Evolutionary conservation across 495 filamentous ascomycete genomes (phyloP).

Genomic region (Neurospora hispaniola): DNA sequence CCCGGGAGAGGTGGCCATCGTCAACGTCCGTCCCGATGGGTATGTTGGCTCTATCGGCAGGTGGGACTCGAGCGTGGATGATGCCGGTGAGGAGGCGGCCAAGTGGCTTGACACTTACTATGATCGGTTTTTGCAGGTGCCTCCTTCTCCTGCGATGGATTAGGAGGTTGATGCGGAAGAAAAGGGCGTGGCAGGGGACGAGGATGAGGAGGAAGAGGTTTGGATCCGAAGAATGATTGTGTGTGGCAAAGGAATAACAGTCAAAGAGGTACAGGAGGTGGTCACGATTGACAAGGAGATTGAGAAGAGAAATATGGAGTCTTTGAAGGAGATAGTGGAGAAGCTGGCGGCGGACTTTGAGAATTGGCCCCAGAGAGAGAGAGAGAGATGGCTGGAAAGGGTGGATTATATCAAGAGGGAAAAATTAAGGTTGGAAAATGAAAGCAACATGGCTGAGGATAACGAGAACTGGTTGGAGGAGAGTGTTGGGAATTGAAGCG

Average conservation of each 20-base stretch:
- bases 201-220: not conserved
- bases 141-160: conserved; percentile 2
- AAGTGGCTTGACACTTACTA: conserved; percentile 53
- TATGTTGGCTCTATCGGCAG: conserved; percentile 50
- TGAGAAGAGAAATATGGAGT: not conserved
- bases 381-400: not conserved
- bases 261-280: not conserved
- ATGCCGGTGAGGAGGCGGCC: conserved; percentile 34
- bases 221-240: not conserved
- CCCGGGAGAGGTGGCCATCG: conserved; percentile 41
- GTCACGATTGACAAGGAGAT: not conserved
- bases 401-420: not conserved
- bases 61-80: conserved; percentile 38
- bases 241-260: not conserved
- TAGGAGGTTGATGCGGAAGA: not conserved
- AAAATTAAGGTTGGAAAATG: not conserved
- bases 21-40: conserved; percentile 56
- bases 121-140: conserved; percentile 38
- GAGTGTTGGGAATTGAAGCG: not conserved
- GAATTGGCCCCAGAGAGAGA: not conserved
- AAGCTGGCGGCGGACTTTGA: not conserved
- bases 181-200: not conserved
- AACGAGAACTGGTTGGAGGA: not conserved
- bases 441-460: not conserved
- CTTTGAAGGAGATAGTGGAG: not conserved